Conservation (phyloP, 208 protist species). For the Wallacemonas collosoma region DNA sequence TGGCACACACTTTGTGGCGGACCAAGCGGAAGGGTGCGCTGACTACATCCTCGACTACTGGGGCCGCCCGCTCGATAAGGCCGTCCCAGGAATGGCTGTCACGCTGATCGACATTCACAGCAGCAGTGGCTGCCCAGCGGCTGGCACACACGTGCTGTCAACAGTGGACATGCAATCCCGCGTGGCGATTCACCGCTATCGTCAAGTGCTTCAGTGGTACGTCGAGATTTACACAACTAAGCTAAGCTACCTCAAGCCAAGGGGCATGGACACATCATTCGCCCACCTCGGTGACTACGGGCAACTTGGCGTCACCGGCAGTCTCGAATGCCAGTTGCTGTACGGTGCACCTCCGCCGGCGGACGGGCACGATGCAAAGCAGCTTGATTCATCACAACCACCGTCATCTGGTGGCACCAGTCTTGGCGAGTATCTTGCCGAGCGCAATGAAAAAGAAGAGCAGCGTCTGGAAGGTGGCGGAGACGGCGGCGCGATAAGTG, state of each 20-base stretch:
- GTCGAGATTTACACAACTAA: conserved; percentile 71
- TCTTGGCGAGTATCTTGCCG: conserved; percentile 41
- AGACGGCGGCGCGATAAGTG: not conserved
- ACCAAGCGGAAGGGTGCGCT: conserved; percentile 80
- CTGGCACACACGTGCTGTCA: conserved; percentile 79
- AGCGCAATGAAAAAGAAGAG: conserved; percentile 36
- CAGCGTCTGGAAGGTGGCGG: conserved; percentile 6
- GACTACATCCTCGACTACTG: conserved; percentile 78
- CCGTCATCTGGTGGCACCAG: conserved; percentile 1
- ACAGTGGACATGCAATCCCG: conserved; percentile 42
- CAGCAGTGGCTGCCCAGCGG: conserved; percentile 75
- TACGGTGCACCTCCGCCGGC: conserved; percentile 48
- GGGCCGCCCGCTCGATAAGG: conserved; percentile 65
- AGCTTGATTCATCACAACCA: not conserved
- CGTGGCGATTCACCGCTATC: conserved; percentile 67
- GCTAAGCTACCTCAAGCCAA: conserved; percentile 71
- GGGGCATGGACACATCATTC: conserved; percentile 79
- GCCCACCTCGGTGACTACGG: conserved; percentile 89
- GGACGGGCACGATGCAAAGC: not conserved
- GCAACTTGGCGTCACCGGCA: conserved; percentile 57
- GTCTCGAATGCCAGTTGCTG: conserved; percentile 79
- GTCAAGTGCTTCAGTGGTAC: conserved; percentile 86
- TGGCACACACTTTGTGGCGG: conserved; percentile 86
- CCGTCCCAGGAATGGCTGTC: conserved; percentile 81
- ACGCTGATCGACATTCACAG: conserved; percentile 85